A percentile compares a stretch with the other conserved stretches of the same genome.
Conservation (phyloP, 305 asterid genomes). For the Fraxinus velutina region DNA sequence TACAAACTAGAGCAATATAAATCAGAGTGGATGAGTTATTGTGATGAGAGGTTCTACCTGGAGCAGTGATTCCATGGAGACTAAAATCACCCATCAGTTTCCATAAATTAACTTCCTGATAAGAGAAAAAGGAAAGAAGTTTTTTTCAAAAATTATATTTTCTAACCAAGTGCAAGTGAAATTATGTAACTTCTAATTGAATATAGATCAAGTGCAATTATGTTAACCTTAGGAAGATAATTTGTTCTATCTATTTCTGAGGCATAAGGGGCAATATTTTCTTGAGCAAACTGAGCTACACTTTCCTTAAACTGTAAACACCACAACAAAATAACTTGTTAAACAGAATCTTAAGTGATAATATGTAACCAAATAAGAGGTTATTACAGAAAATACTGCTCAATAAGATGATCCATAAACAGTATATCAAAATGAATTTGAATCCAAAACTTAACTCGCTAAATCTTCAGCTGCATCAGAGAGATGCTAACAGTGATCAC, state of each 20-base stretch:
- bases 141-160: background rate
- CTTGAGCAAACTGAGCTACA: conserved; percentile 86
- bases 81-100: conserved; percentile 92
- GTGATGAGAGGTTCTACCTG: conserved; percentile 47
- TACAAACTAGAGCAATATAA: background rate
- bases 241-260: conserved; percentile 75
- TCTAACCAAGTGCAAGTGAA: background rate
- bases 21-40: conserved; percentile 18
- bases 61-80: conserved; percentile 93
- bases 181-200: background rate
- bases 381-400: background rate
- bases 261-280: conserved; percentile 85
- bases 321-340: background rate
- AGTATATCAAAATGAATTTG: background rate
- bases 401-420: background rate
- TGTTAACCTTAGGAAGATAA: conserved; percentile 68
- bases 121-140: conserved; percentile 11
- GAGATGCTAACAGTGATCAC: background rate
- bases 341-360: conserved; percentile 10
- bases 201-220: conserved; percentile 5
- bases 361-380: background rate
- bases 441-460: background rate
- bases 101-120: conserved; percentile 89
- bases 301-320: conserved; percentile 83
- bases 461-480: background rate